Conservation (phyloP, 129 eudicot species). For the Heracleum sosnowskyi region DNA sequence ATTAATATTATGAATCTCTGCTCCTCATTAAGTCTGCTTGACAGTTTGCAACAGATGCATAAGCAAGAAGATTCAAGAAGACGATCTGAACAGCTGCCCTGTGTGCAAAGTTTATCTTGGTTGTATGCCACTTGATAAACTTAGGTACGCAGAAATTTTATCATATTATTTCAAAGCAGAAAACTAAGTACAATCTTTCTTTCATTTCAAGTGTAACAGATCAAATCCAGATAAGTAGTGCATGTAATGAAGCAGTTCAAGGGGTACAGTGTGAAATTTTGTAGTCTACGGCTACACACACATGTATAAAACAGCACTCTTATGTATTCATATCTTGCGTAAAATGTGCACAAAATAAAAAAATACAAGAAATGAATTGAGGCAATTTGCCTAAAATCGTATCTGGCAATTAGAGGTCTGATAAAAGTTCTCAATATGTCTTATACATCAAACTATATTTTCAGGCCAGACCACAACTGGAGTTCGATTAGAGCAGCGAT, state of each 20-base stretch:
- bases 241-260: not conserved
- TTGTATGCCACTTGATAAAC: constrained; percentile 33
- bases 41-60: constrained; percentile 44
- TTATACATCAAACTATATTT: not conserved
- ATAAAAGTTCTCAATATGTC: not conserved
- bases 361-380: not conserved
- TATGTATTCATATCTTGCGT: not conserved
- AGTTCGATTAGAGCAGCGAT: constrained; percentile 5
- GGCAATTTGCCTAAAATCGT: not conserved
- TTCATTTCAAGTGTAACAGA: not conserved
- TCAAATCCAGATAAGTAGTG: not conserved
- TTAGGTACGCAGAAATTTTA: constrained; percentile 20
- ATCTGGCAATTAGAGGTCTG: not conserved
- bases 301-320: not conserved
- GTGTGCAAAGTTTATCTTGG: constrained; percentile 34
- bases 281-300: not conserved
- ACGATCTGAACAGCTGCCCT: constrained; percentile 33
- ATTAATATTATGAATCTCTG: no score
- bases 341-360: not conserved
- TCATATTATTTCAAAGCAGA: not conserved
- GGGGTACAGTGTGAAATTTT: not conserved
- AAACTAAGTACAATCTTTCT: not conserved
- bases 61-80: constrained; percentile 28
- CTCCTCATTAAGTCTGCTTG: no score
- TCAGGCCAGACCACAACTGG: constrained; percentile 33